Conservation (phyloP, 2,329 filamentous ascomycete genomes). For the Claviceps africana region DNA sequence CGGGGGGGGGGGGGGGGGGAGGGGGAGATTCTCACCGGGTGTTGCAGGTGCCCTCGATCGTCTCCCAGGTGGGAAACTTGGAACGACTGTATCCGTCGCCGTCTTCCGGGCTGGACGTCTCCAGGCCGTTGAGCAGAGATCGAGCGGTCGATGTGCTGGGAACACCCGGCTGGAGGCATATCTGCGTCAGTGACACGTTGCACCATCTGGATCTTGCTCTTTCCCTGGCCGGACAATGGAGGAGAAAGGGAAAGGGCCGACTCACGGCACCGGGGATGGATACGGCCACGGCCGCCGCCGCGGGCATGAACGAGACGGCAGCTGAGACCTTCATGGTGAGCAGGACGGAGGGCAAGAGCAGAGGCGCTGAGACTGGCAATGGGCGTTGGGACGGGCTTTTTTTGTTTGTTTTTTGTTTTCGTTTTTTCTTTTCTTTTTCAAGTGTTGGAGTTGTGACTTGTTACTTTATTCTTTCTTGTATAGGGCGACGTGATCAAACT, state of each 20-base stretch:
- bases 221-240: too few relatives aligned
- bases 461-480: too few relatives aligned
- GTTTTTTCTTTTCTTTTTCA: background rate
- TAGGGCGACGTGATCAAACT: too few relatives aligned
- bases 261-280: constrained; percentile 15
- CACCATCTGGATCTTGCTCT: background rate
- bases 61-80: constrained; percentile 60
- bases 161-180: constrained; percentile 38
- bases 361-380: too few relatives aligned
- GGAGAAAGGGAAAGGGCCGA: background rate
- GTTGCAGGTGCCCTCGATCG: constrained; percentile 52
- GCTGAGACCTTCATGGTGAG: constrained; percentile 19
- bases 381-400: too few relatives aligned
- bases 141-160: constrained; percentile 44
- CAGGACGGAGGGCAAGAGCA: too few relatives aligned
- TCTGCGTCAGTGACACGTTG: background rate
- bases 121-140: constrained; percentile 42
- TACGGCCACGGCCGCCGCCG: constrained; percentile 15
- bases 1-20: too few relatives aligned
- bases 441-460: too few relatives aligned
- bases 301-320: constrained; percentile 12
- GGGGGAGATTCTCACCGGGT: constrained; percentile 33
- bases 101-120: constrained; percentile 39
- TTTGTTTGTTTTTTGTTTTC: background rate
- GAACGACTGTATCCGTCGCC: constrained; percentile 48